These are phyloP conservation scores for Candida multigemmis DNA, from an alignment of 805 yeast genomes.

Conservation along the genomic window DNA sequence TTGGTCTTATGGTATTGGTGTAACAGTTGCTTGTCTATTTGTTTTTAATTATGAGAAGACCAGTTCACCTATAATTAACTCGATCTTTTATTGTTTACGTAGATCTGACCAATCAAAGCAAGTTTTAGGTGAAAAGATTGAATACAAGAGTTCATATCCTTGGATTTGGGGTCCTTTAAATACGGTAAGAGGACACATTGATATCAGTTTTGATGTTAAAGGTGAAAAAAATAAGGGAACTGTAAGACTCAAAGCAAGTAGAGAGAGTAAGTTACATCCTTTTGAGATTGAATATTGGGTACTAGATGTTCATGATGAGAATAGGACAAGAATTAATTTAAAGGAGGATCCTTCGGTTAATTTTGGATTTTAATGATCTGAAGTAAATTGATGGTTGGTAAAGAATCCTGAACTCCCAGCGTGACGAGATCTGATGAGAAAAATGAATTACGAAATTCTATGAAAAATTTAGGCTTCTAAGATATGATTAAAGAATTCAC, in stretches of 20 bases:
- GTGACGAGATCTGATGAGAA: no score
- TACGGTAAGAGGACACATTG: constrained; percentile 73
- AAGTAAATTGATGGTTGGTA: no score
- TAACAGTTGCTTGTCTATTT: constrained; percentile 32
- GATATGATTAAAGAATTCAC: no score
- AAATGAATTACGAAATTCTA: no score
- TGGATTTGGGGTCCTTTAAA: constrained; percentile 85
- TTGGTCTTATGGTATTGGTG: constrained; percentile 30
- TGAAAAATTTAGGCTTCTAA: no score
- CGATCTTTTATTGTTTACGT: constrained; percentile 78
- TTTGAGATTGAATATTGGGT: constrained; percentile 25
- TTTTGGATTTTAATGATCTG: no score
- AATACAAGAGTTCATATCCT: constrained; percentile 67
- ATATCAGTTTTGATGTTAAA: constrained; percentile 58
- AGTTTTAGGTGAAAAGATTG: constrained; percentile 65
- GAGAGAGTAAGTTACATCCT: constrained; percentile 47
- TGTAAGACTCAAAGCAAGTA: constrained; percentile 60
- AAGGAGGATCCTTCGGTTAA: constrained; percentile 17
- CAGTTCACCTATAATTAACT: constrained; percentile 79
- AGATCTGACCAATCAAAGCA: constrained; percentile 59
- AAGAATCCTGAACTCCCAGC: no score
- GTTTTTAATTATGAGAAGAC: constrained; percentile 92
- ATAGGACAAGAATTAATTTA: constrained; percentile 14
- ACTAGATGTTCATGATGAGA: constrained; percentile 14
- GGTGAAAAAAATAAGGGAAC: constrained; percentile 55